Conservation (phyloP, 2,329 filamentous ascomycete species). For the Aschersonia sp. region DNA sequence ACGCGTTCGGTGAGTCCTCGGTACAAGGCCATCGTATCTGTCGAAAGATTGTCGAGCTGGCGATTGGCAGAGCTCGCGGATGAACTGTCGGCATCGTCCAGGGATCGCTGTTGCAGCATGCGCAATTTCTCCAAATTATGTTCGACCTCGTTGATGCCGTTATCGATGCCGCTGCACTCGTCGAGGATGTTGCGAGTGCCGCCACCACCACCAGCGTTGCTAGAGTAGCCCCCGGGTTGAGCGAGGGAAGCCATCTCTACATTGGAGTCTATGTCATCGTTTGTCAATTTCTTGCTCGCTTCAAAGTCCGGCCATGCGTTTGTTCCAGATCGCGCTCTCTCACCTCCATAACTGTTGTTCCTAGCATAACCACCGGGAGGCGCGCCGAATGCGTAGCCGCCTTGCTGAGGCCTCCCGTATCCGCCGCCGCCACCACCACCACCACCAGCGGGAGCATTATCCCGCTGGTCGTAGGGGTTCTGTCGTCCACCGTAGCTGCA, state of each 20-base stretch:
- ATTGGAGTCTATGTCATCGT: slow-evolving; percentile 22
- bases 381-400: slow-evolving; percentile 10
- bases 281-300: background rate
- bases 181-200: slow-evolving; percentile 63
- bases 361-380: slow-evolving; percentile 9
- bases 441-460: slow-evolving; percentile 19
- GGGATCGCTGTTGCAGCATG: slow-evolving; percentile 53
- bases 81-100: slow-evolving; percentile 62
- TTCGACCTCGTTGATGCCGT: slow-evolving; percentile 62
- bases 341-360: slow-evolving; percentile 16
- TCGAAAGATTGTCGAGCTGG: slow-evolving; percentile 58
- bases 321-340: background rate
- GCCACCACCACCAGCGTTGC: slow-evolving; percentile 37
- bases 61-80: slow-evolving; percentile 49
- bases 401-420: slow-evolving; percentile 13
- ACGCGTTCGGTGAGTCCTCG: slow-evolving; percentile 66
- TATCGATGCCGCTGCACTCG: slow-evolving; percentile 69
- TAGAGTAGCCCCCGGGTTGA: slow-evolving; percentile 26
- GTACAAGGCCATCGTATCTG: slow-evolving; percentile 74
- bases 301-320: background rate
- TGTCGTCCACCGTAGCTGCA: slow-evolving; percentile 37
- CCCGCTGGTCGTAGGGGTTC: slow-evolving; percentile 46
- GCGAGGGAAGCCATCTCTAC: slow-evolving; percentile 60
- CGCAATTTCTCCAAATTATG: slow-evolving; percentile 57
- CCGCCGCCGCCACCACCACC: slow-evolving; percentile 12